Base-by-base conservation (phyloP, 2,329 filamentous ascomycete species). In the Polytolypa hystricis region DNA sequence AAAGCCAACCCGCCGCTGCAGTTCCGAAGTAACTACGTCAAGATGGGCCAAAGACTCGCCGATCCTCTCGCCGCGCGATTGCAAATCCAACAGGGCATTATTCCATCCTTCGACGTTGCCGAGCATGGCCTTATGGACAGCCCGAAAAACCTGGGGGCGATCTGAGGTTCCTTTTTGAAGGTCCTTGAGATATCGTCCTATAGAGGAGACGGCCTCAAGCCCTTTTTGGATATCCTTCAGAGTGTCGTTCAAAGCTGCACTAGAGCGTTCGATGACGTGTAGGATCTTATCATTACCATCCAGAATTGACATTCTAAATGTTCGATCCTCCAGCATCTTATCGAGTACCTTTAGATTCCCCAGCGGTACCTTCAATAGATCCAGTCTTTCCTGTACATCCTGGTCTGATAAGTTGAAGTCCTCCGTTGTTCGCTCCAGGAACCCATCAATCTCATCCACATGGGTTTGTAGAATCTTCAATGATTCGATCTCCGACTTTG, bases 71-170 rank as follows among this genome's bases (percentile, higher is more conserved):
- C 80, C 79, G 52, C 81, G 84, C 15, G 73, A 72, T 53, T 85
- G 79, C 41, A 95, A 68, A 37, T 81, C 80, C 37, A 77, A 71
- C 51, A 94, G 79, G 5, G 85, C 85, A 39, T 79, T 77, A 40
- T 79, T 75, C 89, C 89, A 96, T 29, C 87, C 86, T 45, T 93
- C 82, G 6, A 86, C 80, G 49, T 96, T 96, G 21, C 84, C 84
- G 51, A 82, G 81, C 87, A 96, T 96, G 25, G 87, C 85, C 27
- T 79, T 74, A 48, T 83, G 91, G 14, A 94, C 84, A 31, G 83
- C 78, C 23, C 72, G 69, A 15, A 83, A 73, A 32, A 80, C 75
- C 17, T 64, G 58, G 11, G 71, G 64, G 35, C 70, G 61, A 38
- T n/a, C 21, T 7, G 7, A 7, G 7, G 7, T 7, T 7, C 7